Conservation (phyloP, 306 rosid species). For the Prunus salicina region DNA sequence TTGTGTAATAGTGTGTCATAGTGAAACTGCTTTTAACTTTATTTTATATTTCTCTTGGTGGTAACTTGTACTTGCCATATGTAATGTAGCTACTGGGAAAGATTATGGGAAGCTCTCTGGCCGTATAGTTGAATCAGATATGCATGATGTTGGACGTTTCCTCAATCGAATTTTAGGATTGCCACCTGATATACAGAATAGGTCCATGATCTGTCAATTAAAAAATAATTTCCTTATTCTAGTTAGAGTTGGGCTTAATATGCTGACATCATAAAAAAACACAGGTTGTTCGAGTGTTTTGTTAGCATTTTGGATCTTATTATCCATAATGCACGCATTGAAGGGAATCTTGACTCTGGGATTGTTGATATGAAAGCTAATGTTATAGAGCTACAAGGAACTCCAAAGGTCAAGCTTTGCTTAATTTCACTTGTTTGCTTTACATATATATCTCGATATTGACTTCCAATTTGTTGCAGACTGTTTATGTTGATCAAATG, state of each 20-base stretch:
- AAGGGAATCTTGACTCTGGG: conserved; percentile 96
- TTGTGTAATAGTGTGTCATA: background rate
- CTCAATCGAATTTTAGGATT: conserved; percentile 94
- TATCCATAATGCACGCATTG: conserved; percentile 86
- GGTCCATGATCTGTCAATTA: conserved; percentile 45
- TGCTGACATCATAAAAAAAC: conserved; percentile 25
- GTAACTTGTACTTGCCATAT: conserved; percentile 19
- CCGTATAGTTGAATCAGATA: conserved; percentile 90
- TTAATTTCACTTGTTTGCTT: conserved; percentile 5
- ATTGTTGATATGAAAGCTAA: conserved; percentile 96
- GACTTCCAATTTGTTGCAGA: conserved; percentile 48
- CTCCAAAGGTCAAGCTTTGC: conserved; percentile 70
- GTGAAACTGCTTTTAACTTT: conserved; percentile 1
- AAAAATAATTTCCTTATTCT: conserved; percentile 22
- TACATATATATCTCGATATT: background rate
- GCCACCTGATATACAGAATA: conserved; percentile 89
- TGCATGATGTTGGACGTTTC: conserved; percentile 96
- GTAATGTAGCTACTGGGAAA: conserved; percentile 62
- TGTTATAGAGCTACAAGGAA: conserved; percentile 73
- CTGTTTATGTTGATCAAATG: conserved; percentile 85
- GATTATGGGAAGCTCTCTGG: conserved; percentile 67
- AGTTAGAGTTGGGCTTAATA: conserved; percentile 25
- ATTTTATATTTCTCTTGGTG: conserved; percentile 16
- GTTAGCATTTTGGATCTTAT: conserved; percentile 93
- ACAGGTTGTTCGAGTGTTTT: conserved; percentile 86